These are phyloP conservation scores for Chrysosporium queenslandicum DNA, from an alignment of 2,329 filamentous ascomycete genomes.

Conservation along the genomic window DNA sequence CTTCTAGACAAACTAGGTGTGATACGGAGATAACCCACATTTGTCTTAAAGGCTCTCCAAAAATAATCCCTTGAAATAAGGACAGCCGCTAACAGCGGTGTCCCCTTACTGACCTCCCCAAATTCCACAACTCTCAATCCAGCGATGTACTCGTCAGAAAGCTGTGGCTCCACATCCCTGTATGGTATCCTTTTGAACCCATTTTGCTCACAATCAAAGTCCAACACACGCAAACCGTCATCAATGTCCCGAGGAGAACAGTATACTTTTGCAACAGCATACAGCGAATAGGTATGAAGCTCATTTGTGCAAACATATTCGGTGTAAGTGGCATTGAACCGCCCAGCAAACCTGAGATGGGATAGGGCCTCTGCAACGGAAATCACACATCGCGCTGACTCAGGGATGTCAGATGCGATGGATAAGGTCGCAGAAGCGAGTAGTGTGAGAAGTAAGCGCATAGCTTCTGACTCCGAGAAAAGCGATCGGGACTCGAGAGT, in stretches of 20 bases:
- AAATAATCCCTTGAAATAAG: conserved; percentile 12
- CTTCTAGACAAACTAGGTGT: no score
- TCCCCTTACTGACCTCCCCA: conserved; percentile 4
- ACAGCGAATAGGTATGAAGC: conserved; percentile 9
- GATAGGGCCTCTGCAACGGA: conserved; percentile 9
- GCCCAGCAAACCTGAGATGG: not conserved
- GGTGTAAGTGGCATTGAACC: not conserved
- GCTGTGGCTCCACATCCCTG: conserved; percentile 4
- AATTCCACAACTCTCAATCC: conserved; percentile 7
- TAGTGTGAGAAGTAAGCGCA: conserved; percentile 1
- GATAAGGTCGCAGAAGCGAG: not conserved
- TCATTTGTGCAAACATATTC: conserved; percentile 2
- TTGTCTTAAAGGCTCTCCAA: conserved; percentile 11
- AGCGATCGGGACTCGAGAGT: no score
- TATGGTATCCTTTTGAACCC: conserved; percentile 7
- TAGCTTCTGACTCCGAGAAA: not conserved
- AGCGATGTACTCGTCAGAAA: conserved; percentile 10
- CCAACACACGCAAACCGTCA: conserved; percentile 4
- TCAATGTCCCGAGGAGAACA: conserved; percentile 7
- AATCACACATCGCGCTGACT: conserved; percentile 8
- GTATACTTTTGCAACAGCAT: conserved; percentile 8
- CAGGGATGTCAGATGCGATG: not conserved
- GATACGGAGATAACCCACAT: conserved; percentile 10
- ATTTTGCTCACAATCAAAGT: conserved; percentile 5
- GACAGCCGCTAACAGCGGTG: not conserved